phyloP scores from a whole-genome alignment of 2,329 filamentous ascomycete species.

The Trichophyton verrucosum region DNA sequence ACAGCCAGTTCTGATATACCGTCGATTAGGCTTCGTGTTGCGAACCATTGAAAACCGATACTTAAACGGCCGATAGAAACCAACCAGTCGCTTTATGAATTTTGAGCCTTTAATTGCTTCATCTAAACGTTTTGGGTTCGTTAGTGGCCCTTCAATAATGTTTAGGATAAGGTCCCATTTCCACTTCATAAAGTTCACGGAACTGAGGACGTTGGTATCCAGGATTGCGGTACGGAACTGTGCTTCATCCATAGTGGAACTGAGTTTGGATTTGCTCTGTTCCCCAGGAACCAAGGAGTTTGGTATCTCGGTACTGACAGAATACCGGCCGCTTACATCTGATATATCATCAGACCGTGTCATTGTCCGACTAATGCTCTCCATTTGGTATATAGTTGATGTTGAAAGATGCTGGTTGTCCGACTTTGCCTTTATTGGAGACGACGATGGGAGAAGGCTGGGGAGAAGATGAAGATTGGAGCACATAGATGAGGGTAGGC shows the following conservation, averaged over 20 bases:
- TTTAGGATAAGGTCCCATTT: slow-evolving; percentile 89
- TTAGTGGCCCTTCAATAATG: slow-evolving; percentile 83
- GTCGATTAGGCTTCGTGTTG: slow-evolving; percentile 85
- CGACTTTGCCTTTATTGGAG: slow-evolving; percentile 44
- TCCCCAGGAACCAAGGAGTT: slow-evolving; percentile 29
- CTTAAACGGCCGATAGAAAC: slow-evolving; percentile 94
- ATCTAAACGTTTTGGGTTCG: slow-evolving; percentile 80
- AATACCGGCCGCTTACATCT: slow-evolving; percentile 18
- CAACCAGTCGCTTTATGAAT: slow-evolving; percentile 87
- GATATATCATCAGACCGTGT: slow-evolving; percentile 57
- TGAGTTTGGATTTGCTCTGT: slow-evolving; percentile 42
- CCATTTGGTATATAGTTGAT: slow-evolving; percentile 91
- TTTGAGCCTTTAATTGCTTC: slow-evolving; percentile 92
- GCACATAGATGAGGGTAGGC: slow-evolving; percentile 72
- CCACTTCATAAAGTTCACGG: slow-evolving; percentile 89
- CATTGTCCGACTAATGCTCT: slow-evolving; percentile 86
- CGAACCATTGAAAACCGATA: slow-evolving; percentile 83
- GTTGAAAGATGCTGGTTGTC: slow-evolving; percentile 69
- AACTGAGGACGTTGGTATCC: slow-evolving; percentile 73
- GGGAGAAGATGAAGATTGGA: slow-evolving; percentile 77
- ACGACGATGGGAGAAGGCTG: slow-evolving; percentile 63
- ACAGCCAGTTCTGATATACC: slow-evolving; percentile 83
- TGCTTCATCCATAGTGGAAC: slow-evolving; percentile 50
- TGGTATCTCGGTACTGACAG: slow-evolving; percentile 35
- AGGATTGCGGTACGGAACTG: slow-evolving; percentile 50